phyloP scores from a whole-genome alignment of 164 flowering plant genomes.

The Echeveria elegans region DNA sequence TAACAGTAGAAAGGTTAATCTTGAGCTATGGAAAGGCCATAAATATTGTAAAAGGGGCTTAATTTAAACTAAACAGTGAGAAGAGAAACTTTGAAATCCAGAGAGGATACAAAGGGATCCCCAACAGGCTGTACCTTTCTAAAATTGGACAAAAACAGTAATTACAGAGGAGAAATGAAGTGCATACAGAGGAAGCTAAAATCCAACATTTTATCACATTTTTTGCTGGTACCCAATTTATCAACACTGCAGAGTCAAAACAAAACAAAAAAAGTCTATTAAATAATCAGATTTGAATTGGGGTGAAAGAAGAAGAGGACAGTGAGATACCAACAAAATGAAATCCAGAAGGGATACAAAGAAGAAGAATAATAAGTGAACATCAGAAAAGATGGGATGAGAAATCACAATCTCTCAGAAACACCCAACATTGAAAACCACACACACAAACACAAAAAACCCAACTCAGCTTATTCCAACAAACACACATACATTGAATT shows the following conservation, averaged over 20 bases:
- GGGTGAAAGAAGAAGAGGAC: slow-evolving; percentile 16
- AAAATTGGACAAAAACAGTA: slow-evolving; percentile 12
- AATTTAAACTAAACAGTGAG: neutral
- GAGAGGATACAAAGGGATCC: slow-evolving; percentile 20
- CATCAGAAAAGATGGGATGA: no score
- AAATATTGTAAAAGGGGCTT: neutral
- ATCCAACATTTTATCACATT: slow-evolving; percentile 12
- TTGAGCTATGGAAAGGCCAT: neutral
- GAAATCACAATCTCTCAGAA: neutral
- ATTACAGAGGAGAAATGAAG: slow-evolving; percentile 6
- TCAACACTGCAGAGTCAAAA: neutral
- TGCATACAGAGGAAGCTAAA: slow-evolving; percentile 24
- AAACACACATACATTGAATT: neutral
- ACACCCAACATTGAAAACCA: neutral
- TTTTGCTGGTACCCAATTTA: slow-evolving; percentile 9
- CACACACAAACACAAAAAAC: neutral
- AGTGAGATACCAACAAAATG: slow-evolving; percentile 28
- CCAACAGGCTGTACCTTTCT: slow-evolving; percentile 15
- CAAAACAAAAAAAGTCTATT: neutral
- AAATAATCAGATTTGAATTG: neutral
- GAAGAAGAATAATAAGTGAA: slow-evolving; percentile 22
- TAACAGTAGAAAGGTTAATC: neutral
- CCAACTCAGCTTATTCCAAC: neutral
- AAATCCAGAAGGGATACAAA: slow-evolving; percentile 33
- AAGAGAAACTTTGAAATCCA: slow-evolving; percentile 14